Base-by-base conservation (phyloP, 1,284 basidiomycete species). In the Coniophora puteana region DNA sequence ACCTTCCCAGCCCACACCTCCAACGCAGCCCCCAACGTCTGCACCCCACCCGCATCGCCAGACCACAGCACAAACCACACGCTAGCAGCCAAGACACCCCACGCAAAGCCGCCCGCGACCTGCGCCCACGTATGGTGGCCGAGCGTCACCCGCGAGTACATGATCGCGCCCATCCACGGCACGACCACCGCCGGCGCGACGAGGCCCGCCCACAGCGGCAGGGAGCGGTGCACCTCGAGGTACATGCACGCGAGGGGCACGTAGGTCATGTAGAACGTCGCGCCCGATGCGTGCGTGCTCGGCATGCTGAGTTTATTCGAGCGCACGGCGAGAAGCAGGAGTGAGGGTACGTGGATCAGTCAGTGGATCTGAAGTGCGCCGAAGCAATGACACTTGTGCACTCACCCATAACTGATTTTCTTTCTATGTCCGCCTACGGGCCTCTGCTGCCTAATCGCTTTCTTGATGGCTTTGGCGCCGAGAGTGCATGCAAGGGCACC, bases 101-200 rank as follows among this genome's bases (percentile, higher is more conserved):
- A 80, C 0, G 61, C 52, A 25, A 66, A 70, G 0, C 91, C 90
- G n/a, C 69, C 88, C 5, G 67, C 53, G 6, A 92, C 83, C 52
- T 93, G 90, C 0, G 69, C 62, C 67, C 71, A 74, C 1, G 87
- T 90, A 63, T 94, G 90, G 57, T 93, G 83, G 1, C 89, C 87
- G 16, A 93, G 68, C 78, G 80, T 81, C 29, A 90, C 74, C 33
- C 91, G 69, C 16, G 86, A 90, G 50, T 77, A 63, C 2, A 83
- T 66, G 36, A 90, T 75, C 6, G 70, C 55, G 13, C 55, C 49
- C 16, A 76, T 76, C 74, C 72, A 83, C 4, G 78, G 76, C 4
- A 80, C 47, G 12, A 71, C 63, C 27, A 82, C 51, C 4, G 76
- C 22, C 2, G 71, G 70, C 1, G 71, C 66, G 5, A 76, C 27